These are phyloP conservation scores for Thecaphora frezii DNA, from an alignment of 1,284 basidiomycete species.

Conservation along the genomic window DNA sequence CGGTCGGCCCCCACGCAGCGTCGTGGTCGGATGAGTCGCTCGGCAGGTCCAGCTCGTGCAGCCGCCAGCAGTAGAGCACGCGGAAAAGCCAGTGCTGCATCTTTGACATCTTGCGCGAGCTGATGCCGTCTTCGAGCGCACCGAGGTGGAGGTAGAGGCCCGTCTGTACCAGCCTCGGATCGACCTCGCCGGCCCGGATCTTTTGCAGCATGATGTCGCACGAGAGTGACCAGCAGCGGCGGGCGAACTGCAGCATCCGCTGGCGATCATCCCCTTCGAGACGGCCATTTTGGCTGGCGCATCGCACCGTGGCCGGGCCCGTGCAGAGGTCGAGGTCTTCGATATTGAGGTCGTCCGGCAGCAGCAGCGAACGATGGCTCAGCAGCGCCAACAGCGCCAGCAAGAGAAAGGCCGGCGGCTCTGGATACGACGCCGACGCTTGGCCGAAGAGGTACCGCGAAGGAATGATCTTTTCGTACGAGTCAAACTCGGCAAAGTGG, in stretches of 20 bases:
- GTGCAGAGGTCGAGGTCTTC: constrained; percentile 42
- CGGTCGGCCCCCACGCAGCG: constrained; percentile 27
- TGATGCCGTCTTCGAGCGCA: constrained; percentile 41
- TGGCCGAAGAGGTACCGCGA: constrained; percentile 42
- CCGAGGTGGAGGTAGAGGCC: constrained; percentile 41
- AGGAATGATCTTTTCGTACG: constrained; percentile 41
- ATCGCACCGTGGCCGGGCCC: constrained; percentile 28
- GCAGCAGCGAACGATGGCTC: constrained; percentile 39
- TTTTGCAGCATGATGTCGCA: constrained; percentile 40
- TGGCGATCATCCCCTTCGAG: constrained; percentile 37
- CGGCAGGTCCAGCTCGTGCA: constrained; percentile 36
- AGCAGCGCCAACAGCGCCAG: constrained; percentile 43
- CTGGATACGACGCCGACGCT: constrained; percentile 14
- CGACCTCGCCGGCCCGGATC: constrained; percentile 38
- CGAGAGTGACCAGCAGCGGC: constrained; percentile 41
- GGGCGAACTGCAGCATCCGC: constrained; percentile 38
- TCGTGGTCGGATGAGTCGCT: constrained; percentile 26
- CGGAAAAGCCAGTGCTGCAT: constrained; percentile 38
- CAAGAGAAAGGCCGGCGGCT: constrained; percentile 35
- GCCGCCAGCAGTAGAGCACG: constrained; percentile 35
- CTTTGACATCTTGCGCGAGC: constrained; percentile 26
- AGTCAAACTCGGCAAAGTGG: constrained; percentile 44
- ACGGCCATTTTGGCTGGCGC: constrained; percentile 31
- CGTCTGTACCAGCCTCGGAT: constrained; percentile 33
- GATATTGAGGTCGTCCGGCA: constrained; percentile 37